These are phyloP conservation scores for Colletotrichum kahawae DNA, from an alignment of 2,329 filamentous ascomycete genomes.

Conservation along the genomic window DNA sequence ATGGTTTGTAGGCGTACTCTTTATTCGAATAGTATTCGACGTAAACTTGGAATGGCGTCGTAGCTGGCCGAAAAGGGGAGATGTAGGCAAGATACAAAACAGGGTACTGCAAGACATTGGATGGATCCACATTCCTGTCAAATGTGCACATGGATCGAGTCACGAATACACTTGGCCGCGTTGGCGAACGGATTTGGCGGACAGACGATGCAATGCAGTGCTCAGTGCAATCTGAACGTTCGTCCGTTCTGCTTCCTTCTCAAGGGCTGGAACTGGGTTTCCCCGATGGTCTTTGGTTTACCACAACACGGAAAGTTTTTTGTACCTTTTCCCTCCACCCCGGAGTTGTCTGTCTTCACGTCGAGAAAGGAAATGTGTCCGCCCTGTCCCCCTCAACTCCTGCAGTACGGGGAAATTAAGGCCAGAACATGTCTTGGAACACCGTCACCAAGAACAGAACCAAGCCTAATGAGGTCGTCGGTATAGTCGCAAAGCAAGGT, in stretches of 20 bases:
- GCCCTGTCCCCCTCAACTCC: neutral
- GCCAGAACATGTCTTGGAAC: neutral
- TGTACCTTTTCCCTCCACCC: neutral
- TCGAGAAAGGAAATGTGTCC: neutral
- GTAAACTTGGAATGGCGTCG: neutral
- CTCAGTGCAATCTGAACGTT: too few relatives aligned
- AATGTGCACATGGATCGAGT: neutral
- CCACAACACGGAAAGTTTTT: neutral
- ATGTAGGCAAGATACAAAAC: neutral
- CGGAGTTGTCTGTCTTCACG: neutral
- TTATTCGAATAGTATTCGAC: neutral
- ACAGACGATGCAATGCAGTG: neutral
- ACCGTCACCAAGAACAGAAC: slow-evolving; percentile 6
- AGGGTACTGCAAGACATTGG: neutral
- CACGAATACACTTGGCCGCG: neutral
- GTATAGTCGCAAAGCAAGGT: slow-evolving; percentile 6
- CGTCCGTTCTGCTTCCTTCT: neutral
- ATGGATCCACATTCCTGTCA: neutral
- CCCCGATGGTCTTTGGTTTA: neutral
- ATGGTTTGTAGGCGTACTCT: neutral
- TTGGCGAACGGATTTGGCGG: neutral
- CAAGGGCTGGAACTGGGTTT: neutral
- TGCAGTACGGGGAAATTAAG: neutral
- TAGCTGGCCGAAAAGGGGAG: neutral
- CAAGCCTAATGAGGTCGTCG: slow-evolving; percentile 1